Conservation (phyloP, 768 basidiomycete species). For the Podaxis pistillaris region DNA sequence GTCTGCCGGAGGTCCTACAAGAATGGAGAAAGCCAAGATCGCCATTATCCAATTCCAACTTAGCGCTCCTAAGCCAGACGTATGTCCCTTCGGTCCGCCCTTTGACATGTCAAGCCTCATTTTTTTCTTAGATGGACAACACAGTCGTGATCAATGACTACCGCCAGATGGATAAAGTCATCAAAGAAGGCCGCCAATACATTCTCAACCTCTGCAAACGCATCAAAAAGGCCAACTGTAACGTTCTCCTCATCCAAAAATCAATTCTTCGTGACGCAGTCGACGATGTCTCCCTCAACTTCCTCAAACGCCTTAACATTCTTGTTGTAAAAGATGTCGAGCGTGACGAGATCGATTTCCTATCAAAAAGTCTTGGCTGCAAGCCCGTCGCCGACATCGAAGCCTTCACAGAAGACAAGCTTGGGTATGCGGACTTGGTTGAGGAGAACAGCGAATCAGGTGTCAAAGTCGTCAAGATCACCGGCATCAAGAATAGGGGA, state of each 20-base stretch:
- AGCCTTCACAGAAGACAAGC: constrained; percentile 95
- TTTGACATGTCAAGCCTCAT: constrained; percentile 15
- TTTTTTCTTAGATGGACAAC: constrained; percentile 86
- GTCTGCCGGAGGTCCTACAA: constrained; percentile 87
- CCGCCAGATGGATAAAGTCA: constrained; percentile 99
- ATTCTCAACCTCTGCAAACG: constrained; percentile 98
- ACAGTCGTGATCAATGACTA: constrained; percentile 99
- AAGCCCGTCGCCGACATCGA: constrained; percentile 98
- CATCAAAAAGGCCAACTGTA: constrained; percentile 99
- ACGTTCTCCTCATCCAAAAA: constrained; percentile 98
- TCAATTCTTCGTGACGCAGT: constrained; percentile 99
- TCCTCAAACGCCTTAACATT: constrained; percentile 96
- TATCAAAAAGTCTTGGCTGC: constrained; percentile 91
- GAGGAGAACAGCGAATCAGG: constrained; percentile 84
- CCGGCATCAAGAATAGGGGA: constrained; percentile 92
- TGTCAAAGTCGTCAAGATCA: constrained; percentile 90
- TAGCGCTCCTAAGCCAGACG: constrained; percentile 96
- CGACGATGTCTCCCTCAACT: constrained; percentile 94
- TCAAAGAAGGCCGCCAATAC: constrained; percentile 98
- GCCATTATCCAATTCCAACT: constrained; percentile 98
- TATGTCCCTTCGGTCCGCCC: constrained; percentile 36
- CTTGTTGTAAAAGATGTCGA: constrained; percentile 97
- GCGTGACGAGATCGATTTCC: constrained; percentile 97
- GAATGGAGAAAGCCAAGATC: constrained; percentile 98
- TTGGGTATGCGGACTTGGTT: constrained; percentile 93